Percentiles rank a stretch among this genome's conserved stretches.
Conservation (phyloP, 352 stramenopile species). For the Globisporangium okanoganense region DNA sequence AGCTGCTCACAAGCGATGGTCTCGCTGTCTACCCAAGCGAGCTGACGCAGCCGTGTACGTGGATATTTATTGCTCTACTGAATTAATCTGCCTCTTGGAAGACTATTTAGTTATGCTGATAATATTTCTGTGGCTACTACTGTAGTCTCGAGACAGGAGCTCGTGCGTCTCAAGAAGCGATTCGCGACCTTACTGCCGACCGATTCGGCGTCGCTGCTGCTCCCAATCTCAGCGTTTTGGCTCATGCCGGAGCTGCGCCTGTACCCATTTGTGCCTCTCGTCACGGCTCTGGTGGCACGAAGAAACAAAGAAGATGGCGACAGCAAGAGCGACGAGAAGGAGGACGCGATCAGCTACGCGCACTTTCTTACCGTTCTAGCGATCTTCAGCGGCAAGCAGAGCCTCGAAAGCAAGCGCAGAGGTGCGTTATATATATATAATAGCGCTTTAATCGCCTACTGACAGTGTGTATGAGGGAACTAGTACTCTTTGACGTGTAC, state of each 20-base stretch:
- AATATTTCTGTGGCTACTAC: not conserved
- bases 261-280: constrained; percentile 19
- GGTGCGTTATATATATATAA: constrained; percentile 10
- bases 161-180: constrained; percentile 33
- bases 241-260: constrained; percentile 35
- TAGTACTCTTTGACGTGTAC: constrained; percentile 44
- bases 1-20: constrained; percentile 14
- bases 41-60: constrained; percentile 36
- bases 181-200: constrained; percentile 30
- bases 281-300: constrained; percentile 12
- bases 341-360: constrained; percentile 17
- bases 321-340: not conserved
- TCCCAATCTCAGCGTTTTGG: constrained; percentile 12
- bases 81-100: no score
- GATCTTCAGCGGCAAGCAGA: constrained; percentile 37
- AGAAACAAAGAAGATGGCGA: not conserved
- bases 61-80: no score
- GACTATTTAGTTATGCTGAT: not conserved
- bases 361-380: constrained; percentile 30
- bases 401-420: constrained; percentile 27
- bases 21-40: constrained; percentile 17
- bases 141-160: constrained; percentile 47
- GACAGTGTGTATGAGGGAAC: no score
- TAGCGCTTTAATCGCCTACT: no score
- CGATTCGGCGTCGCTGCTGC: constrained; percentile 11